Evolutionary conservation across 2,329 filamentous ascomycete species (phyloP), one percentile per base, ranked within the genome.

Genomic region (Gnomoniopsis smithogilvyi): DNA sequence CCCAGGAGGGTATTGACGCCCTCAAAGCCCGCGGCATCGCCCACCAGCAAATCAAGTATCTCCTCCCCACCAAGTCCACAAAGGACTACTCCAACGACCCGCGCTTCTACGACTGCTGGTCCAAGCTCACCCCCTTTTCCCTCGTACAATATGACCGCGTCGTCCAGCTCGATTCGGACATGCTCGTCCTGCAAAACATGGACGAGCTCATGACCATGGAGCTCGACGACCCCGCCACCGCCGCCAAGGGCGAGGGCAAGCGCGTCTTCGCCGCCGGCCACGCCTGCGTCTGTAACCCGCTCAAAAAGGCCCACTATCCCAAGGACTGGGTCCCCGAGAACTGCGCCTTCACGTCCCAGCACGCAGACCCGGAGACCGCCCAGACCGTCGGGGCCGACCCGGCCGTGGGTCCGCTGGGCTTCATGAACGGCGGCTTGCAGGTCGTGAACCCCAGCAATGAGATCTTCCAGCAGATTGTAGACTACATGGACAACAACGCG

Each of bases 31-130:
- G 92, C 64, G 79, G 81, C 54, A 93, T 96, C 65, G 79, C 85
- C 30, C 83, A 83, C 60, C 85, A 89, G 73, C 83, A 80, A 66
- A 86, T 96, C 66, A 83, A 86, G 51, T 90, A 90, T 72, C 81
- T 96, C 43, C 78, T 90, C 12, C 91, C 92, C 1, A 81, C 81
- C 2, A 73, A 79, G 36, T 71, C 77, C 53, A 87, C 86, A 62
- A 76, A 74, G 63, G 87, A 90, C 74, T 96, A 86, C 77, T 82
- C 78, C 67, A 83, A 89, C 62, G 92, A 96, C 73, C 87, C 88
- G 52, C 87, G 92, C 66, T 96, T 96, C 80, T 88, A 91, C 74
- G 91, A 96, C 73, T 92, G 89, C 80, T 96, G 92, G 91, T 90
- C 83, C 73, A 96, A 96, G 75, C 83, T 96, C 30, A 84, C 87